Base-by-base conservation (phyloP, 2,329 filamentous ascomycete genomes). In the Aspergillus calidoustus region DNA sequence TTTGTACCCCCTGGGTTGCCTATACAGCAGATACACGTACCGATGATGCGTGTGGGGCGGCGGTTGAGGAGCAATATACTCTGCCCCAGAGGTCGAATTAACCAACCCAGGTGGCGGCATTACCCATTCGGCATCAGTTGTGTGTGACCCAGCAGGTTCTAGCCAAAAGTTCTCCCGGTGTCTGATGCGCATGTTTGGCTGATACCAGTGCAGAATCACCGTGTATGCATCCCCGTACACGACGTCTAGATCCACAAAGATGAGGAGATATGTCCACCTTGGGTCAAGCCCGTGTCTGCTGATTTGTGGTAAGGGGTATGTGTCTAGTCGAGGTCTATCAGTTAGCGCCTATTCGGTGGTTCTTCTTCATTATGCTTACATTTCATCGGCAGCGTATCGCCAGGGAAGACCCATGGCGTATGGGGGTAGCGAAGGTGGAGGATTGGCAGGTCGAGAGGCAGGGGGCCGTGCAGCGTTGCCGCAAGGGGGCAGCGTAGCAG, bases 1-100 rank as follows among this genome's bases (percentile, higher is more conserved):
- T 1, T n/a, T n/a, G 56, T 75, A 77, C 0, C 44, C 43, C 5
- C 38, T 13, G 2, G 64, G 62, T 50, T 77, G 73, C 9, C 54
- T 23, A 55, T 71, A 77, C 3, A 77, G 64, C 1, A 77, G 58
- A 43, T 71, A 70, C 2, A 74, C 68, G 59, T 78, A 78, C 46
- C 71, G 67, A 43, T 77, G 76, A 4, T 66, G 63, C 3, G 62
- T 63, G 13, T 68, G 61, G 2, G 61, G 59, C 0, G 73, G 74
- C 5, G 74, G 69, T 22, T 67, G 71, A 4, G 74, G 74, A 1
- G 70, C 63, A 47, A 76, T 72, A 48, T 77, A 77, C 22, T 62
- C 63, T 6, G 66, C 60, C 8, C 59, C 61, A 1, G 50, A 17
- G 7, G 56, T 58, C 4, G 11, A 50, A 38, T 64, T 60, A 5